These are phyloP conservation scores for Botryotinia convoluta DNA, from an alignment of 2,329 filamentous ascomycete species.

Conservation along the genomic window DNA sequence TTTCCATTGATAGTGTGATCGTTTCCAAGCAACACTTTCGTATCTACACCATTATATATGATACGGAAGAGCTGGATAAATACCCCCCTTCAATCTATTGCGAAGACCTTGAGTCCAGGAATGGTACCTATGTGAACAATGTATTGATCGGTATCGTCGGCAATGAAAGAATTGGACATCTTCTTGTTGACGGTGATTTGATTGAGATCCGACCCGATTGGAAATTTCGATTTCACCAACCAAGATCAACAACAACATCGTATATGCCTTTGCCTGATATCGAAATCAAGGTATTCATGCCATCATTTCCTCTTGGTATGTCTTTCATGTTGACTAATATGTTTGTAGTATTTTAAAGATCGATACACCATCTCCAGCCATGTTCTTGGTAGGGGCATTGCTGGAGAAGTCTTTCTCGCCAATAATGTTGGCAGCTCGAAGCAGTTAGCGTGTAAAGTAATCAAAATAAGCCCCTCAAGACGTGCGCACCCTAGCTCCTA, in stretches of 20 bases:
- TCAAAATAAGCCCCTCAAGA: slow-evolving; percentile 45
- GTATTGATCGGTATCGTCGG: slow-evolving; percentile 45
- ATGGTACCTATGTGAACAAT: slow-evolving; percentile 54
- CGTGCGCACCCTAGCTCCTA: background rate
- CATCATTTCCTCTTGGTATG: background rate
- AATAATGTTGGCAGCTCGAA: slow-evolving; percentile 50
- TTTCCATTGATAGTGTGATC: slow-evolving; percentile 42
- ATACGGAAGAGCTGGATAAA: slow-evolving; percentile 36
- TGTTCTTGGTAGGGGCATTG: slow-evolving; percentile 52
- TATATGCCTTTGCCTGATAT: slow-evolving; percentile 35
- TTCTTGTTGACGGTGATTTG: slow-evolving; percentile 51
- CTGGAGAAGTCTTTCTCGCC: slow-evolving; percentile 54
- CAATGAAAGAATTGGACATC: slow-evolving; percentile 41
- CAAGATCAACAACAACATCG: slow-evolving; percentile 16
- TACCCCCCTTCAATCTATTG: slow-evolving; percentile 49
- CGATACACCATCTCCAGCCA: slow-evolving; percentile 50
- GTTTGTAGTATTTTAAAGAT: slow-evolving; percentile 45
- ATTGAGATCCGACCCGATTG: slow-evolving; percentile 44
- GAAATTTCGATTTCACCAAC: slow-evolving; percentile 40
- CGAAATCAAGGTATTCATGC: slow-evolving; percentile 39
- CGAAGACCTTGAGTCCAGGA: slow-evolving; percentile 53
- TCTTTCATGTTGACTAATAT: slow-evolving; percentile 7
- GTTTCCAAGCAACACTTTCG: slow-evolving; percentile 56
- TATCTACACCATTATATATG: slow-evolving; percentile 54
- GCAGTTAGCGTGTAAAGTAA: slow-evolving; percentile 68